Conservation (phyloP, 164 flowering plant genomes). For the Aristolochia fimbriata region DNA sequence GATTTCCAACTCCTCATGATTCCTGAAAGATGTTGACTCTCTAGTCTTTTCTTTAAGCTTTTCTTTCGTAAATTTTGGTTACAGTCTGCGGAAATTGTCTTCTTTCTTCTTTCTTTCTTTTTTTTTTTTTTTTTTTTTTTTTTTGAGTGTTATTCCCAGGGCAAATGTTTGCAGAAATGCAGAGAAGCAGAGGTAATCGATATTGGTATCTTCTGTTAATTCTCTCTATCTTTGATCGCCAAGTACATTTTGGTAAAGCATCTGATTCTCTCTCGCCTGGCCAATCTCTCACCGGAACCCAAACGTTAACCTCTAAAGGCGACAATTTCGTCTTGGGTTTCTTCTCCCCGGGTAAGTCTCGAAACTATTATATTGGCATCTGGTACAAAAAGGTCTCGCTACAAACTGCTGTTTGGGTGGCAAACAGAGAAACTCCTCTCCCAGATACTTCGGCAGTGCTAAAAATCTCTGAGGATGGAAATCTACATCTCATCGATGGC, state of each 20-base stretch:
- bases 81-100: too few species aligned
- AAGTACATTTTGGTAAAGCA: background rate
- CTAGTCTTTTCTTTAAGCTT: too few species aligned
- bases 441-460: constrained; percentile 2
- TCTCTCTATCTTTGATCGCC: too few species aligned
- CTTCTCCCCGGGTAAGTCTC: constrained; percentile 11
- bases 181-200: too few species aligned
- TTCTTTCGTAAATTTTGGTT: too few species aligned
- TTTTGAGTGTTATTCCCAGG: too few species aligned
- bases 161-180: too few species aligned
- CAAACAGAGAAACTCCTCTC: constrained; percentile 15
- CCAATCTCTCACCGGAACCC: constrained; percentile 8
- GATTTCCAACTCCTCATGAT: too few species aligned
- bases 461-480: constrained; percentile 13
- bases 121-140: too few species aligned
- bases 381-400: constrained; percentile 12
- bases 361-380: constrained; percentile 10
- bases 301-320: constrained; percentile 6
- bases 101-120: too few species aligned
- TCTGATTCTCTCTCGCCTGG: constrained; percentile 8
- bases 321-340: constrained; percentile 10
- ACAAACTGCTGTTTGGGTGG: constrained; percentile 12
- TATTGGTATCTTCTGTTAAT: too few species aligned
- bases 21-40: too few species aligned
- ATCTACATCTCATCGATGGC: constrained; percentile 8